A percentile compares a stretch with the other conserved stretches of the same genome.
Conservation (phyloP, 78 protist genomes). For the Dictyostelium capitatum region DNA sequence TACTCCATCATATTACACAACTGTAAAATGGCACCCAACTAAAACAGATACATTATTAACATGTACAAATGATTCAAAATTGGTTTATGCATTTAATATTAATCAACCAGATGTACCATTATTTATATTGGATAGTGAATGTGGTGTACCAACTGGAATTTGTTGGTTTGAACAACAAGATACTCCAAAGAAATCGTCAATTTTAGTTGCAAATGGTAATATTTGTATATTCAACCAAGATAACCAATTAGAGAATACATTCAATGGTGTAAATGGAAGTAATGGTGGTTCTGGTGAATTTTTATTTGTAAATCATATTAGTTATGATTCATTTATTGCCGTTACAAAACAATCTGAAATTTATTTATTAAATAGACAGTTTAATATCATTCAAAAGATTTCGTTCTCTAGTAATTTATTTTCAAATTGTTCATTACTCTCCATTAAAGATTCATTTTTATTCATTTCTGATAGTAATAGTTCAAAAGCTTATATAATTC, state of each 20-base stretch:
- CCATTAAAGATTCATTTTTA: constrained; percentile 16
- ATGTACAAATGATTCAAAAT: constrained; percentile 11
- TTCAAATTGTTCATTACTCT: neutral
- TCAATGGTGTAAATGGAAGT: neutral
- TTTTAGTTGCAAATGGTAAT: neutral
- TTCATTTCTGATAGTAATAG: neutral
- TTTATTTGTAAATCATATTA: neutral
- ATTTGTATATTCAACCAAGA: neutral
- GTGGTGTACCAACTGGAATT: neutral
- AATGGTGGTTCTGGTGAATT: neutral
- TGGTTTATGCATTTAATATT: constrained; percentile 2
- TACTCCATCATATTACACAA: neutral
- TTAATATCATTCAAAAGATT: constrained; percentile 1
- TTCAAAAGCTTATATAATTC: constrained; percentile 40
- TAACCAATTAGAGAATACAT: neutral
- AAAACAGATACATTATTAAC: neutral
- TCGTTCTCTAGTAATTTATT: neutral
- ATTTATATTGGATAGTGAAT: neutral
- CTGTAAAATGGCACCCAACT: constrained; percentile 41
- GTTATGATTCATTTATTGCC: neutral
- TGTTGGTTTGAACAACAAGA: neutral
- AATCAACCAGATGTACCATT: constrained; percentile 19
- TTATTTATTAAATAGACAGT: neutral
- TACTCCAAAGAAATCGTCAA: neutral
- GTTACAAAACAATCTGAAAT: constrained; percentile 21